Evolutionary conservation across 495 filamentous ascomycete genomes (phyloP).

Genomic region (Xylaria nigripes): DNA sequence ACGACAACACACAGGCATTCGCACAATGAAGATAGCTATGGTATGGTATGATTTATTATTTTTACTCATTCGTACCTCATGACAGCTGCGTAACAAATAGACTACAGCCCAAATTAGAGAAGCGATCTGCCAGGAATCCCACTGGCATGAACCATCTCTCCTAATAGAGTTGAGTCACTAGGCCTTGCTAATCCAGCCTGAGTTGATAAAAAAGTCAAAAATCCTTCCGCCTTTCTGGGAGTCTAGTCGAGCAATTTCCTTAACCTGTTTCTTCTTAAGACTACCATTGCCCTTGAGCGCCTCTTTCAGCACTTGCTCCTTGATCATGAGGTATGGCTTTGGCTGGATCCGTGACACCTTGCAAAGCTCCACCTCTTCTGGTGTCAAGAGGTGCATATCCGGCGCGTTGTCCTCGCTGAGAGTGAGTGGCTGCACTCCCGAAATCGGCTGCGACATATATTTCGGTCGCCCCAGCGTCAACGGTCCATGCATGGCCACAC

Average conservation of each 20-base stretch:
- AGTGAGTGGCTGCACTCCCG: conserved; percentile 54
- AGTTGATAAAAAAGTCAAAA: conserved; percentile 90
- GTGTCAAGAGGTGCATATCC: conserved; percentile 78
- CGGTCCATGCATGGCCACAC: conserved; percentile 33
- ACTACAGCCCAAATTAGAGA: no score
- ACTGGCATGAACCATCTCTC: no score
- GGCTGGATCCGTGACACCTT: conserved; percentile 72
- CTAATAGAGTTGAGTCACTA: conserved; percentile 12
- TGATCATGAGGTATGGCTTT: conserved; percentile 91
- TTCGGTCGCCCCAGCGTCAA: conserved; percentile 32
- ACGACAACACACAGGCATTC: no score
- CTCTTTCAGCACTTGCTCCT: conserved; percentile 79
- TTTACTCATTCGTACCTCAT: no score
- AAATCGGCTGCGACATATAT: conserved; percentile 38
- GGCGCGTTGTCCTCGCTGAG: conserved; percentile 68
- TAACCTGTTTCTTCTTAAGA: conserved; percentile 84
- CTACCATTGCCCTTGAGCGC: conserved; percentile 78
- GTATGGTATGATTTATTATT: no score
- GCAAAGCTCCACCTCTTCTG: conserved; percentile 80
- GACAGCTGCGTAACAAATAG: no score
- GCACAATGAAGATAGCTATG: no score
- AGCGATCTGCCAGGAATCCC: no score
- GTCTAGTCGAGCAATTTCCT: conserved; percentile 49
- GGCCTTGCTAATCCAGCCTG: conserved; percentile 81
- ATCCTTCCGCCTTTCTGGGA: conserved; percentile 53